These are phyloP conservation scores for Polytolypa hystricis DNA, from an alignment of 2,329 filamentous ascomycete genomes.

Conservation along the genomic window DNA sequence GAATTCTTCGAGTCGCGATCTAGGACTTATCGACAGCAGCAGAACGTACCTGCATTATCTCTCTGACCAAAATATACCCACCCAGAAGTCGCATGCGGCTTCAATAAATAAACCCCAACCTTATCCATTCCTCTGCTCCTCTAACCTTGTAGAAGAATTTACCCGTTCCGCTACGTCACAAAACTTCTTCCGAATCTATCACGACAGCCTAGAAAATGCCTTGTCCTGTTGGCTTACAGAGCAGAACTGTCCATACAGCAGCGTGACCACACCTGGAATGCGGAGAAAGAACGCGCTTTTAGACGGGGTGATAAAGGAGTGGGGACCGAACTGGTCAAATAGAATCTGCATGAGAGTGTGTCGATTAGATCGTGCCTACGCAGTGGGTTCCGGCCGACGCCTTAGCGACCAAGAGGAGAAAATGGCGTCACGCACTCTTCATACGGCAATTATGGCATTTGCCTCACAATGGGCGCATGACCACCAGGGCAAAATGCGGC, in stretches of 20 bases:
- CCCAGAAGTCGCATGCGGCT: neutral
- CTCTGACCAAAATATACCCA: neutral
- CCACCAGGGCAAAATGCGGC: constrained; percentile 1
- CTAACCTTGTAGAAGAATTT: constrained; percentile 23
- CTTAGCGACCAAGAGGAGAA: constrained; percentile 29
- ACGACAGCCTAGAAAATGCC: constrained; percentile 35
- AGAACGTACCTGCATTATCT: neutral
- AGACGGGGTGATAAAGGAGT: constrained; percentile 18
- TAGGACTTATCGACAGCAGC: neutral
- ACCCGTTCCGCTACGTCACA: constrained; percentile 28
- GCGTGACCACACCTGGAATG: constrained; percentile 14
- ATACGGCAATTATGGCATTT: constrained; percentile 34
- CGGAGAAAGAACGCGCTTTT: constrained; percentile 7
- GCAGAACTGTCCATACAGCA: constrained; percentile 34
- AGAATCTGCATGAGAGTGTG: constrained; percentile 35
- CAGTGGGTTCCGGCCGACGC: constrained; percentile 25
- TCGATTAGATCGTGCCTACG: constrained; percentile 29
- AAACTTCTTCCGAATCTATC: constrained; percentile 33
- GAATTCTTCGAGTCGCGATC: neutral
- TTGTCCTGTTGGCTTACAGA: constrained; percentile 36
- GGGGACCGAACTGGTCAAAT: constrained; percentile 31
- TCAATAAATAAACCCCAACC: neutral
- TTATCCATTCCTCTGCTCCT: constrained; percentile 7
- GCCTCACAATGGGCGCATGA: constrained; percentile 30
- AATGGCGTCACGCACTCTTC: constrained; percentile 29